phyloP scores from a whole-genome alignment of 2,329 filamentous ascomycete genomes.

The Aotearoamyces nothofagi region DNA sequence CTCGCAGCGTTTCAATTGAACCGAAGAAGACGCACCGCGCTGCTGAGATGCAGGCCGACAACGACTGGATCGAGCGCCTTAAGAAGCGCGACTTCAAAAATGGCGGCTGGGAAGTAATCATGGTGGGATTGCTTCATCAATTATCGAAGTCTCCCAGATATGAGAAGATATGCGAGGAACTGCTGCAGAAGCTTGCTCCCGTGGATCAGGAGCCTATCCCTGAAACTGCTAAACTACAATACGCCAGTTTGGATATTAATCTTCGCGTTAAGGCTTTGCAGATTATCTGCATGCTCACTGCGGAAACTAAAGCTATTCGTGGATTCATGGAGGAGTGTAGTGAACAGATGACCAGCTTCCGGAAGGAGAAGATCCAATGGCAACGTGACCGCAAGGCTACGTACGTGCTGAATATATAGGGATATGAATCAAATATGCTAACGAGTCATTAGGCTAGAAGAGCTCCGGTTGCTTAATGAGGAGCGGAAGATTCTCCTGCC shows the following conservation, averaged over 20 bases:
- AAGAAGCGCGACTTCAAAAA: constrained; percentile 72
- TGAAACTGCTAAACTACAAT: constrained; percentile 59
- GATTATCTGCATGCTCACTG: constrained; percentile 71
- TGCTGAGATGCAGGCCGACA: constrained; percentile 56
- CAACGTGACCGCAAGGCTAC: constrained; percentile 61
- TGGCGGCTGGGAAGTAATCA: constrained; percentile 82
- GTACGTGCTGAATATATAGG: constrained; percentile 27
- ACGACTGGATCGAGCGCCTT: constrained; percentile 75
- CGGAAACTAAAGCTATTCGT: constrained; percentile 74
- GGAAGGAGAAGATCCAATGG: constrained; percentile 90
- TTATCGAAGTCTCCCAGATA: constrained; percentile 62
- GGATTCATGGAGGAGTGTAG: constrained; percentile 85
- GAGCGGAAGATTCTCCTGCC: constrained; percentile 59
- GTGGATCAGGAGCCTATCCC: constrained; percentile 58
- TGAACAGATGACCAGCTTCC: constrained; percentile 84
- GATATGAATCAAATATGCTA: constrained; percentile 10
- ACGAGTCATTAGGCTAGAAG: constrained; percentile 41
- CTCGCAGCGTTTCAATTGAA: constrained; percentile 22
- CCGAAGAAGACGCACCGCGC: constrained; percentile 47
- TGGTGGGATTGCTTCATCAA: constrained; percentile 76
- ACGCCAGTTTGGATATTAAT: constrained; percentile 68
- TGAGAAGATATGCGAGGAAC: constrained; percentile 58
- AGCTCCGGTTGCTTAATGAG: constrained; percentile 55
- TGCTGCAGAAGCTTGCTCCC: constrained; percentile 71
- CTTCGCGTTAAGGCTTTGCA: constrained; percentile 66